Evolutionary conservation across 192 early-diverging fungal genomes (phyloP).

Genomic region (Thoreauomyces humboldtii): DNA sequence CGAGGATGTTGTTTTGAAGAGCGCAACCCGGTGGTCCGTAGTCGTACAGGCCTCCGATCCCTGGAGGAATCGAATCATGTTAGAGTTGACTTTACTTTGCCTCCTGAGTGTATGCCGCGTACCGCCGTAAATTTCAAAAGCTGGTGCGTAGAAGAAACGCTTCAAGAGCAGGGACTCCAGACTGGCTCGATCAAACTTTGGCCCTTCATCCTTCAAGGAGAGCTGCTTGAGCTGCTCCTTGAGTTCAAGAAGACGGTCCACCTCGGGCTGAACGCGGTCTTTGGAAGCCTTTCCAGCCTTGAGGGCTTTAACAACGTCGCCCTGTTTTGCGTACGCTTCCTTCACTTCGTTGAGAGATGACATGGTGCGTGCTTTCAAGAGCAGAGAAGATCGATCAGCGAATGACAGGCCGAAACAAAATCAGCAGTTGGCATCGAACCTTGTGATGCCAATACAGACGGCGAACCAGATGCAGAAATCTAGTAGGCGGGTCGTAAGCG

Average conservation of each 20-base stretch:
- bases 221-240: constrained; percentile 42
- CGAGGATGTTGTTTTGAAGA: constrained; percentile 88
- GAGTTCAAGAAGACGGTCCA: constrained; percentile 37
- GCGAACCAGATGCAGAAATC: too few relatives aligned
- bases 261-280: constrained; percentile 34
- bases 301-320: constrained; percentile 44
- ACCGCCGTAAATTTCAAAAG: constrained; percentile 95
- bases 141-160: constrained; percentile 96
- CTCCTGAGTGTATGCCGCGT: constrained; percentile 11
- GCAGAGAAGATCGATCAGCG: too few relatives aligned
- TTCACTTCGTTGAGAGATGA: constrained; percentile 28
- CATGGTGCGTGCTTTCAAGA: not conserved
- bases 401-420: too few relatives aligned
- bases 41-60: constrained; percentile 96
- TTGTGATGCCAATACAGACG: too few relatives aligned
- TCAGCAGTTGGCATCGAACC: too few relatives aligned
- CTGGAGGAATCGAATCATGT: constrained; percentile 34
- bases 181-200: constrained; percentile 59
- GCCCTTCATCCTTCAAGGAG: not conserved
- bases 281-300: constrained; percentile 44
- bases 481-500: too few relatives aligned
- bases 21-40: constrained; percentile 94
- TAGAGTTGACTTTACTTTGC: not conserved
- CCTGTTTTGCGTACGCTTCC: constrained; percentile 38
- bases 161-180: constrained; percentile 78